These are phyloP conservation scores for Oryza meyeriana DNA, from an alignment of 176 grass and related monocot species.

Conservation along the genomic window DNA sequence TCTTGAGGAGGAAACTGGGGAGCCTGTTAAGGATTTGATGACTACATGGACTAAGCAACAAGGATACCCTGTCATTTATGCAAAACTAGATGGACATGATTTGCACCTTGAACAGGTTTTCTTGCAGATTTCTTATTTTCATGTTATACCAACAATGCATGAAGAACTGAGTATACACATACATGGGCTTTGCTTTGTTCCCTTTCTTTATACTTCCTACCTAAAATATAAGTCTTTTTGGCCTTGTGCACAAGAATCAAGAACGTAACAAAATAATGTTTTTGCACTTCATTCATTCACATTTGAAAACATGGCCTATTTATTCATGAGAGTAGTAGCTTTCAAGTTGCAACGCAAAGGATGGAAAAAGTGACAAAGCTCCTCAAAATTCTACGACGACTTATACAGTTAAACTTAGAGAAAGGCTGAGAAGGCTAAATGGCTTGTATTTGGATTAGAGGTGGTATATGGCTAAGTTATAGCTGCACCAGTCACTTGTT, in stretches of 20 bases:
- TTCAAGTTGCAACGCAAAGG: not conserved
- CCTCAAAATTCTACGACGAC: not conserved
- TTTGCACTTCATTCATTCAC: not conserved
- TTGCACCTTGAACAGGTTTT: constrained; percentile 75
- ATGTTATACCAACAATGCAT: not conserved
- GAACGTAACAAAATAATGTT: not conserved
- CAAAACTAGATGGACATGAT: constrained; percentile 32
- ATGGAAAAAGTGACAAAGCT: not conserved
- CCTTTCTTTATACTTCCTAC: constrained; percentile 7
- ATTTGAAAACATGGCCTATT: not conserved
- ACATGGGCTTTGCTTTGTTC: not conserved
- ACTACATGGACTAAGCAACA: constrained; percentile 61
- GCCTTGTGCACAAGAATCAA: not conserved
- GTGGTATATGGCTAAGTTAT: not conserved
- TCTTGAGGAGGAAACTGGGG: constrained; percentile 55
- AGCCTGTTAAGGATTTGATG: constrained; percentile 57
- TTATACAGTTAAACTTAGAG: not conserved
- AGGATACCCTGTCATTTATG: constrained; percentile 53
- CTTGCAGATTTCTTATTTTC: not conserved
- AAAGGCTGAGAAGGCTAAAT: not conserved
- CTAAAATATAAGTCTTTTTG: not conserved
- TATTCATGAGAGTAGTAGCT: not conserved
- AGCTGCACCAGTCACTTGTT: not conserved
- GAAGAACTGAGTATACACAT: not conserved
- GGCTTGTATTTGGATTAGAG: not conserved